Base-by-base conservation (phyloP, 192 early-diverging fungal genomes). In the Spizellomyces punctatus region DNA sequence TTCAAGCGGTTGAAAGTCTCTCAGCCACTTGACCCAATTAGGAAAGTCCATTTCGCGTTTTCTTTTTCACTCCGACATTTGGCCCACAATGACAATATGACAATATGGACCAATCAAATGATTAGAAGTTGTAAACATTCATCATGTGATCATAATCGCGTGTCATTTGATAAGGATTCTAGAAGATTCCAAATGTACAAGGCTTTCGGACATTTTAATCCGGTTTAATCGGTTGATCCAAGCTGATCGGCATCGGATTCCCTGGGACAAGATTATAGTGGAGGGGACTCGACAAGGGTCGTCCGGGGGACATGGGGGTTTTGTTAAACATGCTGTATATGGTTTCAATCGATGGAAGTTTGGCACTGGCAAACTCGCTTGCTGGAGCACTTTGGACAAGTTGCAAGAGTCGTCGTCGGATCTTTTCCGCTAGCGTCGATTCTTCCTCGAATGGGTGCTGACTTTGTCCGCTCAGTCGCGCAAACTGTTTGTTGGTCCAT, bases 371-470 rank as follows among this genome's bases (percentile, higher is more conserved):
- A 67, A 78, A 72, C 63, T 78, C 76, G 8, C 46, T 43, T 10
- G 71, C 64, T 3, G 76, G 76, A 6, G 71, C 71, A n/a, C 54
- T 62, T 44, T 73, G 66, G 12, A 73, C 76, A 19, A 78, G 66
- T 17, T 67, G 58, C 44, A 78, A 47, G 21, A 78, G 45, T 8
- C 76, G 70, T 43, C 71, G 27, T 45, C 76, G 46, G 12, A 78
- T 52, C 16, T 69, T 46, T 55, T 78, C 76, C 0, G 56, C 54
- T 5, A 72, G 27, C 41, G 27, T 54, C 12, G 45, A 43, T 50
- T 78, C 76, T 9, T 50, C 59, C 43, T 71, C 75, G 17, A 10
- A 43, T 16, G 67, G 19, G 19, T 43, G 55, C 55, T 42, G 36
- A 65, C 69, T 59, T 19, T 61, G 50, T 61, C 59, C 66, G 10